Conservation (phyloP, 2,329 filamentous ascomycete genomes). For the Fusarium compactum region DNA sequence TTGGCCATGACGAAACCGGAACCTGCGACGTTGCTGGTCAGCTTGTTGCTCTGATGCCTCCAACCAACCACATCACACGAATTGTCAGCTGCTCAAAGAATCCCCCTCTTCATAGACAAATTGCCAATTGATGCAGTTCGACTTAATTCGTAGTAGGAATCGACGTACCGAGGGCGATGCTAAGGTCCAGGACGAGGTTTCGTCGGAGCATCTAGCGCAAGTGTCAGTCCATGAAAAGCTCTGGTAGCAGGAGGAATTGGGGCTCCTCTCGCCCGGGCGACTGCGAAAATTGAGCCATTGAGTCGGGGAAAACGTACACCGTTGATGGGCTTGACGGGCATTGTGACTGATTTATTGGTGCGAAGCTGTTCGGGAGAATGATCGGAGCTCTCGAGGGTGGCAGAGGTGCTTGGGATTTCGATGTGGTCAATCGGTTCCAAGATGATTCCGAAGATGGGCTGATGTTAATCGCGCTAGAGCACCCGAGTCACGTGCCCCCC, state of each 20-base stretch:
- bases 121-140: constrained; percentile 10
- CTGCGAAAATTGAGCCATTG: constrained; percentile 49
- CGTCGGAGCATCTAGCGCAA: constrained; percentile 68
- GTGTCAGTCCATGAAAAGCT: constrained; percentile 53
- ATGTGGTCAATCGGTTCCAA: constrained; percentile 45
- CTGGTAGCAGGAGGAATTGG: constrained; percentile 12
- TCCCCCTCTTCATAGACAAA: constrained; percentile 27
- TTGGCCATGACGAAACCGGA: constrained; percentile 67
- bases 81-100: constrained; percentile 41
- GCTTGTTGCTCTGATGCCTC: constrained; percentile 40
- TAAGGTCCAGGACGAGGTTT: constrained; percentile 68
- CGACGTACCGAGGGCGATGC: constrained; percentile 67
- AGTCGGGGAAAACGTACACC: constrained; percentile 62
- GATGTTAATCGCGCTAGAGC: constrained; percentile 54
- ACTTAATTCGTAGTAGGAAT: constrained; percentile 3
- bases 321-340: constrained; percentile 69
- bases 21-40: constrained; percentile 57
- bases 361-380: constrained; percentile 39
- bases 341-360: constrained; percentile 53
- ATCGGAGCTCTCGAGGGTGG: constrained; percentile 39
- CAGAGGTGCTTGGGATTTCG: constrained; percentile 38
- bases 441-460: constrained; percentile 49
- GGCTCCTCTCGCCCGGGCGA: constrained; percentile 36
- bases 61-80: constrained; percentile 43
- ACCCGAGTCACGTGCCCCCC: constrained; percentile 37